Conservation (phyloP, 179 eudicot species). For the Drosera spatulata region DNA sequence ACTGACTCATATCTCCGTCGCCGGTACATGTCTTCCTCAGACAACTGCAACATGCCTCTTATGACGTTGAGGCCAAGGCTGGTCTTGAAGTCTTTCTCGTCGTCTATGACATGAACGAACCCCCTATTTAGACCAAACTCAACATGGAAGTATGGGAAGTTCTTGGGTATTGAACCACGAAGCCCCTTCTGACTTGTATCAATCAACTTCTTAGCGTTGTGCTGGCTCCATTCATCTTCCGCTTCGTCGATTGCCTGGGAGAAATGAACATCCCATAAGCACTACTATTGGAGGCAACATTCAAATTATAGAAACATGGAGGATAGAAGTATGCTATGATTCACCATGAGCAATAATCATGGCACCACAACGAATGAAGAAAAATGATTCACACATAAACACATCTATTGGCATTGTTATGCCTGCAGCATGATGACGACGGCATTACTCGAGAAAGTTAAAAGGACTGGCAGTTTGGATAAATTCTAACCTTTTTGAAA, state of each 20-base stretch:
- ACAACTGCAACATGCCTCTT: constrained; percentile 69
- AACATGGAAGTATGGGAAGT: constrained; percentile 90
- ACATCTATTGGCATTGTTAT: too few relatives aligned
- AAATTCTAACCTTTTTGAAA: constrained; percentile 57
- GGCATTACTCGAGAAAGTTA: neutral
- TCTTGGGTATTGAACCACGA: constrained; percentile 74
- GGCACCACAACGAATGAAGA: too few relatives aligned
- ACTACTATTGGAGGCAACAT: neutral
- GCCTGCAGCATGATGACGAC: too few relatives aligned
- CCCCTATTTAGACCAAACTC: constrained; percentile 85
- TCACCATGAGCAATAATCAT: too few relatives aligned
- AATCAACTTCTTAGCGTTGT: constrained; percentile 80
- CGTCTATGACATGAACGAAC: constrained; percentile 88
- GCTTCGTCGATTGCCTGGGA: constrained; percentile 96
- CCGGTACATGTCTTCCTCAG: constrained; percentile 82
- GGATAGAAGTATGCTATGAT: too few relatives aligned
- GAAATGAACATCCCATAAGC: neutral
- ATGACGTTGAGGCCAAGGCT: constrained; percentile 74
- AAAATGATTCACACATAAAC: too few relatives aligned
- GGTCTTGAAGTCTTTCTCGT: constrained; percentile 62
- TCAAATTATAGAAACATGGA: neutral
- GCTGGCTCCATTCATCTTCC: constrained; percentile 98
- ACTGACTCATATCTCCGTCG: constrained; percentile 51
- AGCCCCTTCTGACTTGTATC: constrained; percentile 86
- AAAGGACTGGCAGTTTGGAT: too few relatives aligned